Conservation (phyloP, 345 rosid genomes). For the Psidium friedrichsthalianum region DNA sequence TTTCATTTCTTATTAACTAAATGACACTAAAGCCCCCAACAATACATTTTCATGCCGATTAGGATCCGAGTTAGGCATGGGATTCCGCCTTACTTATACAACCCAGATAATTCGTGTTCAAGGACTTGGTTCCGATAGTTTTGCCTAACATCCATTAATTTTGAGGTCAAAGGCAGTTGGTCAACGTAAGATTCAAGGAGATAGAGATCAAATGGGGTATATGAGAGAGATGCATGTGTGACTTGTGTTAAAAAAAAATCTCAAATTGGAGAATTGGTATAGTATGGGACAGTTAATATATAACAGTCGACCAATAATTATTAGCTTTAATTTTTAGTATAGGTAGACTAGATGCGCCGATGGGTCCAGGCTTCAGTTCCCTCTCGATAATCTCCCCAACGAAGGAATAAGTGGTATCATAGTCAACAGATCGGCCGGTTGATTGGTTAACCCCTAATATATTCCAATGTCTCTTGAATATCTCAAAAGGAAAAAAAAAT, state of each 20-base stretch:
- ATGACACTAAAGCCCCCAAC: neutral
- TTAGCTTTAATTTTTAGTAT: neutral
- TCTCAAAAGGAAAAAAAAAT: neutral
- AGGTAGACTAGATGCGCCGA: neutral
- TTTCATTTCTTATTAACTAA: neutral
- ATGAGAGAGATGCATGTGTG: no score
- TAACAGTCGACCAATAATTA: no score
- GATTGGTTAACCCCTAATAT: neutral
- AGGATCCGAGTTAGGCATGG: neutral
- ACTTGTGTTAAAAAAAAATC: accelerated
- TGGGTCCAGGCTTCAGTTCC: neutral
- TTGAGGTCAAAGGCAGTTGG: neutral
- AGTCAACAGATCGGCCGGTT: neutral
- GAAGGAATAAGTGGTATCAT: neutral
- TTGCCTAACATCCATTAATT: neutral
- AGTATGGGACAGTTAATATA: no score
- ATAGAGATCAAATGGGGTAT: neutral
- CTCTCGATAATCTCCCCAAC: neutral
- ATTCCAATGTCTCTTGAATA: neutral
- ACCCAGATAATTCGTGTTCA: neutral
- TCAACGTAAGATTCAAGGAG: neutral
- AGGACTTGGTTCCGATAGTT: neutral
- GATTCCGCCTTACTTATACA: neutral
- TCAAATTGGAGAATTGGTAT: neutral
- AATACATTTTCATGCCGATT: neutral